Evolutionary conservation across 495 filamentous ascomycete genomes (phyloP).

Genomic region (Penicillium coffeae): DNA sequence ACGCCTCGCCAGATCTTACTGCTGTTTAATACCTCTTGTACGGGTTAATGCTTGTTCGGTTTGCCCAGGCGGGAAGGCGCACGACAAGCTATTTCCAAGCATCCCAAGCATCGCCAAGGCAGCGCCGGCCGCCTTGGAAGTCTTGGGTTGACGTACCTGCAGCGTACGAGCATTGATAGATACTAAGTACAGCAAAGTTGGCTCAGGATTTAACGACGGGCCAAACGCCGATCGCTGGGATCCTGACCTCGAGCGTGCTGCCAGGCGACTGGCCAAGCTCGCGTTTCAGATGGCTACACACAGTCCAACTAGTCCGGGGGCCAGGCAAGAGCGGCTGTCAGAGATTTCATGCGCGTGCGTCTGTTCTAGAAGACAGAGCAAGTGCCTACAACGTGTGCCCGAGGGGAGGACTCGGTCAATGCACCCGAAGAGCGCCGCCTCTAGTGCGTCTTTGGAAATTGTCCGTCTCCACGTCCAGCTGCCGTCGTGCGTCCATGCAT

Average conservation of each 20-base stretch:
- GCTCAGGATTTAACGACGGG: no score
- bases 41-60: no score
- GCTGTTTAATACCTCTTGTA: no score
- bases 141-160: background rate
- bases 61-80: background rate
- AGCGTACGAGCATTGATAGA: no score
- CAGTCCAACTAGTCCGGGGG: background rate
- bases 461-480: constrained; percentile 5
- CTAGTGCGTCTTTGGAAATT: constrained; percentile 8
- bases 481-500: constrained; percentile 10
- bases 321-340: background rate
- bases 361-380: constrained; percentile 6
- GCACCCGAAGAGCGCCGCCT: background rate
- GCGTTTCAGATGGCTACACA: background rate
- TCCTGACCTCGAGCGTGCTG: no score
- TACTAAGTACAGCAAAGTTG: no score
- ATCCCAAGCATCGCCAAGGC: background rate
- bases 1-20: background rate
- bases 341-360: constrained; percentile 1
- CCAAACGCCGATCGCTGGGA: no score
- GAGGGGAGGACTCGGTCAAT: background rate
- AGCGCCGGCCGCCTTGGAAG: background rate
- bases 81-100: background rate
- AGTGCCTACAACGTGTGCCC: no score
- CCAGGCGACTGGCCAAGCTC: background rate